These are phyloP conservation scores for Ormosia semicastrata DNA, from an alignment of 306 rosid genomes.

Conservation along the genomic window DNA sequence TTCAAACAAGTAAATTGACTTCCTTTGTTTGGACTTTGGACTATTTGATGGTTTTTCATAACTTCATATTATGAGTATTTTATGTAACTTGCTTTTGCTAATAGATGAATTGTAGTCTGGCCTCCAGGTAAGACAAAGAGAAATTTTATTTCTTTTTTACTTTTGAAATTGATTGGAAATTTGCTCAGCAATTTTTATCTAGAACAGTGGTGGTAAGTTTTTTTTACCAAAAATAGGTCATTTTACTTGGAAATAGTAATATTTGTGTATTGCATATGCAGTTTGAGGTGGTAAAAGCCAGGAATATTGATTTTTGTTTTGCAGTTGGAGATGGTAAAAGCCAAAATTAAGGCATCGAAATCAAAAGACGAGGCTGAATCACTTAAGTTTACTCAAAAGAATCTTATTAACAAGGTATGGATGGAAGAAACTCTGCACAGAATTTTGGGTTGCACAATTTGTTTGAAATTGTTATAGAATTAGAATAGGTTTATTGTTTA, in stretches of 20 bases:
- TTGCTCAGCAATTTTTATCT: background rate
- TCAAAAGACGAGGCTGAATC: slow-evolving; percentile 75
- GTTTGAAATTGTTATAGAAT: background rate
- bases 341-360: slow-evolving; percentile 64
- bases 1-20: slow-evolving; percentile 9
- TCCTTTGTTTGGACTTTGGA: background rate
- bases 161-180: background rate
- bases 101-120: slow-evolving; percentile 2
- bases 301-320: slow-evolving; percentile 26
- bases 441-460: background rate
- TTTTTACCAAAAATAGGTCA: background rate
- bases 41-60: slow-evolving; percentile 5
- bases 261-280: background rate
- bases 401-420: slow-evolving; percentile 82
- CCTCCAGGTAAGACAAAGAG: background rate
- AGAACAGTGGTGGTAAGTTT: background rate
- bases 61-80: background rate
- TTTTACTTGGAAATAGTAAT: background rate
- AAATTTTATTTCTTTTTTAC: background rate
- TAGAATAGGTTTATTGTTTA: background rate
- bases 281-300: slow-evolving; percentile 13
- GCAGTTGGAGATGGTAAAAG: slow-evolving; percentile 79
- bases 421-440: slow-evolving; percentile 10
- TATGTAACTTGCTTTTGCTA: background rate
- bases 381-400: slow-evolving; percentile 70